Base-by-base conservation (phyloP, 768 basidiomycete species). In the Guyanaporus albipodus region DNA sequence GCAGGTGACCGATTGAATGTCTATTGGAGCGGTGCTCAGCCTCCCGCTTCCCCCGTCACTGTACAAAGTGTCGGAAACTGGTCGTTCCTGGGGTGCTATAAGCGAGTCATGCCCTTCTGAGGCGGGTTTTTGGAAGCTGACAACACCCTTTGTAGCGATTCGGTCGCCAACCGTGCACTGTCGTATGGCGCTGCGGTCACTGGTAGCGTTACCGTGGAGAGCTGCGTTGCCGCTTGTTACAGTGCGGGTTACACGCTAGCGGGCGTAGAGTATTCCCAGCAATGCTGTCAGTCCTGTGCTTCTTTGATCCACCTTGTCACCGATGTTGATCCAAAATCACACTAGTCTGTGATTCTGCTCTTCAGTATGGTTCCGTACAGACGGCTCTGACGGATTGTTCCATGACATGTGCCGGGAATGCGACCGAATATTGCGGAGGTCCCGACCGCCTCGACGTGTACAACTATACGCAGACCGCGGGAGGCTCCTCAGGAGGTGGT, bases 61-160 rank as follows among this genome's bases (percentile, higher is more conserved):
- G 73, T 76, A 0, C 68, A 74, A 4, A 76, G 62, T 38, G 74
- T 83, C 24, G 85, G 83, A 4, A 68, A 75, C 23, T 89, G 87
- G 86, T 60, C 67, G 6, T 82, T 79, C 0, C 73, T 88, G 24
- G 87, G 87, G n/a, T 90, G 87, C 61, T 87, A 77, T 68, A 82
- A 69, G 86, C 84, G 56, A 49, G 72, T 8, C n/a, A 3, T 7
- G 6, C 17, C 24, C 21, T 12, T 6, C 57, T 21, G 22, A 4
- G 5, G 8, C n/a, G 27, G 8, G 8, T 3, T 27, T 2, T 23
- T n/a, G n/a, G n/a, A 31, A 36, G 11, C 22, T 45, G 44, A 33
- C n/a, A n/a, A n/a, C n/a, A 46, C 8, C 22, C n/a, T 9, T n/a
- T 23, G 17, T 48, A 73, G 70, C 34, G 73, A 75, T 46, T 61